Conservation (phyloP, 192 early-diverging fungal species). For the Coemansia sp. region DNA sequence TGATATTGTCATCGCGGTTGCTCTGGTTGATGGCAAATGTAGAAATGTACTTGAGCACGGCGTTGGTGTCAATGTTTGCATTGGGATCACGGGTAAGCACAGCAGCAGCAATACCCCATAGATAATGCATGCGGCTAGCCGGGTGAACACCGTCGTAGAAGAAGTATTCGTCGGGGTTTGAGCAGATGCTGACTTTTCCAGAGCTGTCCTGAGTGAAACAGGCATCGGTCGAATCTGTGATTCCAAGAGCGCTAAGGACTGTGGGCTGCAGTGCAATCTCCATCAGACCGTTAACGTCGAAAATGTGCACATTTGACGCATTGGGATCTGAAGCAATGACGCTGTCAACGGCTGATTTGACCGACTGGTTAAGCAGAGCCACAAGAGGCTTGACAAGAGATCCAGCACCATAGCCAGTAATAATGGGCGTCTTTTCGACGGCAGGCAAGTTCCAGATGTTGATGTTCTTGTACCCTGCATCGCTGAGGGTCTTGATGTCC, state of each 20-base stretch:
- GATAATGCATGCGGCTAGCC: conserved; percentile 47
- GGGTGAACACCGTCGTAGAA: conserved; percentile 48
- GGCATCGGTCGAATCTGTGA: conserved; percentile 26
- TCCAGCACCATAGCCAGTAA: conserved; percentile 8
- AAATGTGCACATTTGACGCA: conserved; percentile 16
- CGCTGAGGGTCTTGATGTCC: conserved; percentile 23
- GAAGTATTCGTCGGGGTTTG: conserved; percentile 42
- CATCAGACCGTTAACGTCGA: conserved; percentile 34
- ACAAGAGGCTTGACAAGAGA: conserved; percentile 16
- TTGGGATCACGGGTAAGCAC: conserved; percentile 28
- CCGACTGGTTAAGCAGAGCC: conserved; percentile 19
- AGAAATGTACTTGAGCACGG: conserved; percentile 12
- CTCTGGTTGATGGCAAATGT: conserved; percentile 29
- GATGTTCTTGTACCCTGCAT: conserved; percentile 46
- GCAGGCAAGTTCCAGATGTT: conserved; percentile 46
- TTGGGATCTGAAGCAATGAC: conserved; percentile 3
- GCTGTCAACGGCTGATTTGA: conserved; percentile 10
- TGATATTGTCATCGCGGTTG: conserved; percentile 36
- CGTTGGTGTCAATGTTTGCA: conserved; percentile 16
- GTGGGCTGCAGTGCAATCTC: conserved; percentile 19
- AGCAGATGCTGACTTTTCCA: conserved; percentile 22
- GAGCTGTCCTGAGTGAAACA: conserved; percentile 21
- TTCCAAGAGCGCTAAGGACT: conserved; percentile 18
- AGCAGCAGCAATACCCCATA: conserved; percentile 41
- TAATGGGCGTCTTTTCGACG: conserved; percentile 24